Conservation (phyloP, 2,329 filamentous ascomycete species). For the Lecanicillium sp. region DNA sequence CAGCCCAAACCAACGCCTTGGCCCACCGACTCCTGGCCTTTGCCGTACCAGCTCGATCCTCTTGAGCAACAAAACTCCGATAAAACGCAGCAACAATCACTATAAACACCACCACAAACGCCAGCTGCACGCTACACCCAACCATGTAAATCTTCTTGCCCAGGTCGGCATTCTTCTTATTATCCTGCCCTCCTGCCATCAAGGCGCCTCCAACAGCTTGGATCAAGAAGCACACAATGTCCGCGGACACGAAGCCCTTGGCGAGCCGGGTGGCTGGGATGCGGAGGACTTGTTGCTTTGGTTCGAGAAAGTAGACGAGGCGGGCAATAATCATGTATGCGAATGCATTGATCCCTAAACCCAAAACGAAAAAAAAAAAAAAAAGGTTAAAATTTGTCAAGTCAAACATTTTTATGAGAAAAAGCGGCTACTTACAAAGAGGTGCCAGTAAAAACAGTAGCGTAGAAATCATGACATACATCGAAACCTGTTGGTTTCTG, state of each 20-base stretch:
- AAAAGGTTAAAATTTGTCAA: not conserved
- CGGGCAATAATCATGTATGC: constrained; percentile 33
- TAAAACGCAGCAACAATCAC: constrained; percentile 19
- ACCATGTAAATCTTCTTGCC: constrained; percentile 33
- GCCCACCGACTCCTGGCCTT: constrained; percentile 6
- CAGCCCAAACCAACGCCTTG: constrained; percentile 2
- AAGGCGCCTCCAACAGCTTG: constrained; percentile 21
- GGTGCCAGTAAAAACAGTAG: constrained; percentile 19
- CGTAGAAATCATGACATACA: constrained; percentile 11
- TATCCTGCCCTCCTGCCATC: constrained; percentile 10
- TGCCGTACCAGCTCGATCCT: constrained; percentile 4
- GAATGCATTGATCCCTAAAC: constrained; percentile 32
- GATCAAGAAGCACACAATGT: constrained; percentile 24
- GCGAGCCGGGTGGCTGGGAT: constrained; percentile 26
- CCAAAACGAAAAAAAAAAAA: constrained; percentile 9
- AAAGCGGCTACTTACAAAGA: constrained; percentile 14
- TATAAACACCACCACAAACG: constrained; percentile 36
- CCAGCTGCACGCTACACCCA: constrained; percentile 39
- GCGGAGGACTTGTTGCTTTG: constrained; percentile 22
- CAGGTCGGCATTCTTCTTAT: constrained; percentile 2
- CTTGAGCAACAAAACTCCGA: not conserved
- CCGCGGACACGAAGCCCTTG: constrained; percentile 28
- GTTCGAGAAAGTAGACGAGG: constrained; percentile 32
- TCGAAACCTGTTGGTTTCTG: constrained; percentile 16
- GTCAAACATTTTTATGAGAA: not conserved